Base-by-base conservation (phyloP, 2,329 filamentous ascomycete species). In the Xylariaceae sp. region DNA sequence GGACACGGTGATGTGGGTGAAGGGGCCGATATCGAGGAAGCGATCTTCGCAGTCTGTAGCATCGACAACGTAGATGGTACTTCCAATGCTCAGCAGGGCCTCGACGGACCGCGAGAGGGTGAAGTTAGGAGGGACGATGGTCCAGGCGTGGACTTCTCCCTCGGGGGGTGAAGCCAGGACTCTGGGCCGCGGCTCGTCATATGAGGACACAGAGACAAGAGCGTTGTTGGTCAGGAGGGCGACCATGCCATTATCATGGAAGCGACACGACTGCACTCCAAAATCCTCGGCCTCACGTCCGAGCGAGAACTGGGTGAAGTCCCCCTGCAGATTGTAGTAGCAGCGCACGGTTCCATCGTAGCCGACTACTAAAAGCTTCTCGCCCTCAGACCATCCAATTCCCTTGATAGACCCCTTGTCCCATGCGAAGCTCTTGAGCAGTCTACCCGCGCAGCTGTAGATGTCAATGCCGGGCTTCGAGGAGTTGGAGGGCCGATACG, bases 311-410 rank as follows among this genome's bases (percentile, higher is more conserved):
- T 94, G 89, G 12, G 82, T 86, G 55, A 98, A 98, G 55, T 96
- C 90, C 42, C 83, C 86, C 57, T 94, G 84, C n/a, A 98, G 65
- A 52, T 92, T 85, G 56, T 88, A 79, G 54, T 89, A 95, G 58
- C 87, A 92, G 39, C 89, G 75, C 27, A 96, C 90, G 1, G 80
- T 90, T 16, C 92, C 92, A 53, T 98, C 90, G 33, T 83, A 76
- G 8, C 88, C 86, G 32, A 96, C 79, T 0, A 95, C 83, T 4
- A 98, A 67, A 29, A 98, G 71, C 55, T 84, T 83, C 67, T 98
- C 92, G 45, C 95, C 87, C 52, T 94, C 90, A 14, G 89, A 94
- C 92, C 92, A 98, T 21, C 92, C 92, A 14, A 98, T 70, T 2
- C 86, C 88, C 57, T 81, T 83, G 53, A 98, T 85, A 3, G 79